Percentiles rank a stretch among this genome's conserved stretches.
Evolutionary conservation across 2,329 filamentous ascomycete genomes (phyloP).

Genomic region (Pestalotiopsis sp.): DNA sequence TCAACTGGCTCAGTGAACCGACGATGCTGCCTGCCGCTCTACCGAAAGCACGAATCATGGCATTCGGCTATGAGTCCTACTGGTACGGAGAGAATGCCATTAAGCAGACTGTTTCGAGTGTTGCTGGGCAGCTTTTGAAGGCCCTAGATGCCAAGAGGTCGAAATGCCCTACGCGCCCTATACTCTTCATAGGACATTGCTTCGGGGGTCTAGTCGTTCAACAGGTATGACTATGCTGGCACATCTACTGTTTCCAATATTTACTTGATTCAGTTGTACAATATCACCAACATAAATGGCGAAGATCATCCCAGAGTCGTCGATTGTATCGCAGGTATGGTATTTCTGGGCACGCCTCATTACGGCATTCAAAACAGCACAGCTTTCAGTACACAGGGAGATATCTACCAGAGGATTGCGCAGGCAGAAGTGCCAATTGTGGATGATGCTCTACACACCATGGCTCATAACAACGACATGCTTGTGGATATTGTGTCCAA

Average conservation of each 20-base stretch:
- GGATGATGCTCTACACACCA: not conserved
- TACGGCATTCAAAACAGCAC: not conserved
- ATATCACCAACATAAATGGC: not conserved
- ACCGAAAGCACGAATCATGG: not conserved
- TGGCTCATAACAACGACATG: not conserved
- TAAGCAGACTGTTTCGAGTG: not conserved
- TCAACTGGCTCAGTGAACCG: not conserved
- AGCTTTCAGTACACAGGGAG: not conserved
- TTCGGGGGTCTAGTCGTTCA: not conserved
- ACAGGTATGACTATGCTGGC: not conserved
- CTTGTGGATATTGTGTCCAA: not conserved
- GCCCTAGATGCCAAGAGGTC: not conserved
- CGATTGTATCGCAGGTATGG: not conserved
- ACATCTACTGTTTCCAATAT: not conserved
- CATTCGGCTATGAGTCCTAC: not conserved
- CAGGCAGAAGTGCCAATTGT: not conserved
- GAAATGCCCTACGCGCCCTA: not conserved
- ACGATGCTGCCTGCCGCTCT: not conserved
- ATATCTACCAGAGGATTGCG: not conserved
- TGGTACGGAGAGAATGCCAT: not conserved
- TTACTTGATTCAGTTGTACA: not conserved
- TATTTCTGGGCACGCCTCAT: constrained; percentile 6
- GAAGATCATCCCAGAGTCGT: not conserved
- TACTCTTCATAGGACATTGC: not conserved
- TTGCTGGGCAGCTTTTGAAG: not conserved